A percentile compares a stretch with the other conserved stretches of the same genome.
Evolutionary conservation across 192 early-diverging fungal genomes (phyloP).

Genomic region (Cladochytrium replicatum): DNA sequence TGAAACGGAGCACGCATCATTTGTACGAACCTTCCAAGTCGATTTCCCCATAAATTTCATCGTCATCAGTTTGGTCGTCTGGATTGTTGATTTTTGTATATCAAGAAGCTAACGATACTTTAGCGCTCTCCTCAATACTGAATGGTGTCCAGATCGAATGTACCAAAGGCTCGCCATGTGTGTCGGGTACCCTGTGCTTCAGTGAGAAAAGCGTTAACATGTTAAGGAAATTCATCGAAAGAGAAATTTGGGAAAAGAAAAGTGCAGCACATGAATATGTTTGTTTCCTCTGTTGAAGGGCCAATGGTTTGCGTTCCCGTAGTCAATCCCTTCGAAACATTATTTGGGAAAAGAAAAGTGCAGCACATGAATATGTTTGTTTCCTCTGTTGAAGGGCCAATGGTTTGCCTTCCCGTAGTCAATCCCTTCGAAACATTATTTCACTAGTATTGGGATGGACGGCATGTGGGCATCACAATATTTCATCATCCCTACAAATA

Average conservation of each 20-base stretch:
- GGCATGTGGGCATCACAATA: too few species aligned
- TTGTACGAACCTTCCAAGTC: constrained; percentile 14
- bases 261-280: constrained; percentile 27
- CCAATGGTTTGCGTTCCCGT: constrained; percentile 10
- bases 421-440: too few species aligned
- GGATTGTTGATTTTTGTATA: too few species aligned
- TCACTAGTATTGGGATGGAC: too few species aligned
- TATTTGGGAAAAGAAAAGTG: too few species aligned
- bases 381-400: too few species aligned
- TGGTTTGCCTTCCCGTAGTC: too few species aligned
- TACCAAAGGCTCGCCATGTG: constrained; percentile 7
- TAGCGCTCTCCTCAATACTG: constrained; percentile 9
- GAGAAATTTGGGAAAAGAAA: neutral
- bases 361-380: too few species aligned
- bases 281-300: constrained; percentile 65
- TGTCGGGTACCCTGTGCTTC: constrained; percentile 39
- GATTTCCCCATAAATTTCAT: constrained; percentile 14
- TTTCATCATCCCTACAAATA: too few species aligned
- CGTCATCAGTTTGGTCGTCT: constrained; percentile 6
- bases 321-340: too few species aligned
- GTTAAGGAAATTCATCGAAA: constrained; percentile 3
- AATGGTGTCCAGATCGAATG: constrained; percentile 10
- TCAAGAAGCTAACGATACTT: too few species aligned
- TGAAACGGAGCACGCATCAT: neutral
- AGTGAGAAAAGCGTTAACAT: constrained; percentile 30